Conservation (phyloP, 768 basidiomycete genomes). For the Coprinopsis strossmayeri region DNA sequence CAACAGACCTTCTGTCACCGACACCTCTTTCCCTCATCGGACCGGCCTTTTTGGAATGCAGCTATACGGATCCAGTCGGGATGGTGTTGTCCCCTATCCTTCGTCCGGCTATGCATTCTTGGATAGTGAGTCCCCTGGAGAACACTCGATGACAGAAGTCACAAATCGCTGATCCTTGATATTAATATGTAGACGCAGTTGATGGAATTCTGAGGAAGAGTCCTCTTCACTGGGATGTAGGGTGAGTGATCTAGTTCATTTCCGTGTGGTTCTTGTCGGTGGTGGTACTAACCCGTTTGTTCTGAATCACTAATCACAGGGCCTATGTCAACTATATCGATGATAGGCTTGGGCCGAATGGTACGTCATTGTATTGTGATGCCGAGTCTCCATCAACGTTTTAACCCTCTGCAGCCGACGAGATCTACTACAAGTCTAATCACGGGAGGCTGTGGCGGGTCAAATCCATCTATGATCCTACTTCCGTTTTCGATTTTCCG, state of each 20-base stretch:
- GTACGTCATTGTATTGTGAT: constrained; percentile 16
- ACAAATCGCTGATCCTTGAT: background rate
- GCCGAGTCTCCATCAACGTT: background rate
- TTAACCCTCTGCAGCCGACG: constrained; percentile 20
- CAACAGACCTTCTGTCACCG: constrained; percentile 20
- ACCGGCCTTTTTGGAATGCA: constrained; percentile 28
- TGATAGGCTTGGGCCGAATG: constrained; percentile 21
- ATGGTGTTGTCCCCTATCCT: constrained; percentile 23
- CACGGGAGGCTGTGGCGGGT: constrained; percentile 24
- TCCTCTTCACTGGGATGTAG: constrained; percentile 19
- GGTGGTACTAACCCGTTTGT: background rate
- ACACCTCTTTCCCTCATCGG: constrained; percentile 28
- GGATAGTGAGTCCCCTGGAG: constrained; percentile 26
- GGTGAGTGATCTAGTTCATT: too few relatives aligned
- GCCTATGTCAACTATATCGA: constrained; percentile 38
- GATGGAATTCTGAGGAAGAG: constrained; percentile 20
- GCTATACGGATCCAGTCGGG: constrained; percentile 26
- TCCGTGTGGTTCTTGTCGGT: too few relatives aligned
- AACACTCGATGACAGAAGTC: background rate
- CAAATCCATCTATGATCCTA: constrained; percentile 29
- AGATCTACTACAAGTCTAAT: constrained; percentile 26
- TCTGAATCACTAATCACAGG: constrained; percentile 7
- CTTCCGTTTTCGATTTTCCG: constrained; percentile 34
- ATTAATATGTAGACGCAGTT: constrained; percentile 17
- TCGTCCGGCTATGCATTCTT: constrained; percentile 28